phyloP scores from a whole-genome alignment of 192 early-diverging fungal genomes.

The Phlyctochytrium bullatum region DNA sequence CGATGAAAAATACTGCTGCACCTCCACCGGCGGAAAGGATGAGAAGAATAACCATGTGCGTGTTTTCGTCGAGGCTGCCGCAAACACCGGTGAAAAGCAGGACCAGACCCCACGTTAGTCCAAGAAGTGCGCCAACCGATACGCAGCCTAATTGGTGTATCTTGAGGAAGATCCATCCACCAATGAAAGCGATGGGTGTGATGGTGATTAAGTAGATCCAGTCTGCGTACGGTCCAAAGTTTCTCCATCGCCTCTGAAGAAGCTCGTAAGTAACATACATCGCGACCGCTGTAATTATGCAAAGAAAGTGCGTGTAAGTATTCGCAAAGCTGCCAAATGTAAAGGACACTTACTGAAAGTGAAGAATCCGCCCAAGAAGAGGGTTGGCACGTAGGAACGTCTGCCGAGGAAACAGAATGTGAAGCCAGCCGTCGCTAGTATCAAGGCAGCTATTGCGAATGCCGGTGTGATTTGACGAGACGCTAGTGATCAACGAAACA shows the following conservation, averaged over 20 bases:
- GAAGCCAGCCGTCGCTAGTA: slow-evolving; percentile 15
- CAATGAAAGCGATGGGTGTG: not conserved
- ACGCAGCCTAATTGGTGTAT: slow-evolving; percentile 13
- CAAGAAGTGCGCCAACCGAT: slow-evolving; percentile 14
- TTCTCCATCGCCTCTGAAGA: slow-evolving; percentile 19
- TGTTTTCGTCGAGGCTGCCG: slow-evolving; percentile 2
- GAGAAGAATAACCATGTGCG: slow-evolving; percentile 19
- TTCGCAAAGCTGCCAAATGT: no score
- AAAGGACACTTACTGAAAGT: slow-evolving; percentile 8
- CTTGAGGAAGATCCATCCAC: slow-evolving; percentile 14
- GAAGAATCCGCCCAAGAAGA: slow-evolving; percentile 22
- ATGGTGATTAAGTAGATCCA: slow-evolving; percentile 25
- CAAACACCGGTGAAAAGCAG: slow-evolving; percentile 23
- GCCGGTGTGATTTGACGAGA: slow-evolving; percentile 14
- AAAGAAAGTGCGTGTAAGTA: not conserved
- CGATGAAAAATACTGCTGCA: slow-evolving; percentile 20
- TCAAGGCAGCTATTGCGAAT: slow-evolving; percentile 12
- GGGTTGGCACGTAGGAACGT: slow-evolving; percentile 15
- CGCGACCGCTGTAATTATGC: slow-evolving; percentile 8
- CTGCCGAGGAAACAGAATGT: slow-evolving; percentile 24
- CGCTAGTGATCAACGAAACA: no score
- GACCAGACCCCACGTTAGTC: slow-evolving; percentile 12
- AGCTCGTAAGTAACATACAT: slow-evolving; percentile 14
- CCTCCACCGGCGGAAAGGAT: slow-evolving; percentile 6
- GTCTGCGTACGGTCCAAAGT: slow-evolving; percentile 24